Conservation (phyloP, 371 early-diverging fungal genomes). For the Nematocida ausubeli region DNA sequence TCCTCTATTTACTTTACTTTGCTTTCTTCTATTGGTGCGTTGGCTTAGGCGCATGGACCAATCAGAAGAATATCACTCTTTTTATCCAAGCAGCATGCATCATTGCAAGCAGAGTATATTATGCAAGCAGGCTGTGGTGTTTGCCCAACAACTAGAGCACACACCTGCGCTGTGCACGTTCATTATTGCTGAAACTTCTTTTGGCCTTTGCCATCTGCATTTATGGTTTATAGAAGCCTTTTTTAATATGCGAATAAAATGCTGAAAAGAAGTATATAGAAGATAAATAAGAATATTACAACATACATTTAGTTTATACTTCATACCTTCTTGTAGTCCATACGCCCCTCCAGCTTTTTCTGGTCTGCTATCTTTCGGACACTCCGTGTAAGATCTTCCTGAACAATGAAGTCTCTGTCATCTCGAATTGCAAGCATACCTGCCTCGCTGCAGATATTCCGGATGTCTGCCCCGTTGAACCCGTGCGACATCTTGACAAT, state of each 20-base stretch:
- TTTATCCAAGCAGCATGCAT: too few species aligned
- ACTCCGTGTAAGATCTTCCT: conserved; percentile 98
- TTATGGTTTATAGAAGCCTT: too few species aligned
- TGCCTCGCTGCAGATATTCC: conserved; percentile 97
- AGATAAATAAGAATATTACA: neutral
- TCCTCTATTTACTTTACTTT: neutral
- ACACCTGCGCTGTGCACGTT: too few species aligned
- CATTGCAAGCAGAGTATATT: too few species aligned
- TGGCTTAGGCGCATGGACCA: neutral
- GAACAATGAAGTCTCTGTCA: conserved; percentile 89
- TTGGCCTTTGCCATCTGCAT: too few species aligned
- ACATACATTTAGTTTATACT: neutral
- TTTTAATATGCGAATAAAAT: too few species aligned
- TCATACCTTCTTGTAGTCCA: conserved; percentile 75
- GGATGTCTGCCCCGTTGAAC: conserved; percentile 97
- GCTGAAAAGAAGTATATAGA: too few species aligned
- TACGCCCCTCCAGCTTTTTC: conserved; percentile 93
- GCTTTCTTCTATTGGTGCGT: conserved; percentile 14
- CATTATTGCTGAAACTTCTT: too few species aligned
- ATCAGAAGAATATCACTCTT: neutral
- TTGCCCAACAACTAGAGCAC: neutral
- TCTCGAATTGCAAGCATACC: conserved; percentile 99
- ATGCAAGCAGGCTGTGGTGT: neutral
- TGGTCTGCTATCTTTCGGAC: conserved; percentile 92
- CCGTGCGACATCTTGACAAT: conserved; percentile 93